These are phyloP conservation scores for Myxozyma mucilagina DNA, from an alignment of 805 yeast genomes.

Conservation along the genomic window DNA sequence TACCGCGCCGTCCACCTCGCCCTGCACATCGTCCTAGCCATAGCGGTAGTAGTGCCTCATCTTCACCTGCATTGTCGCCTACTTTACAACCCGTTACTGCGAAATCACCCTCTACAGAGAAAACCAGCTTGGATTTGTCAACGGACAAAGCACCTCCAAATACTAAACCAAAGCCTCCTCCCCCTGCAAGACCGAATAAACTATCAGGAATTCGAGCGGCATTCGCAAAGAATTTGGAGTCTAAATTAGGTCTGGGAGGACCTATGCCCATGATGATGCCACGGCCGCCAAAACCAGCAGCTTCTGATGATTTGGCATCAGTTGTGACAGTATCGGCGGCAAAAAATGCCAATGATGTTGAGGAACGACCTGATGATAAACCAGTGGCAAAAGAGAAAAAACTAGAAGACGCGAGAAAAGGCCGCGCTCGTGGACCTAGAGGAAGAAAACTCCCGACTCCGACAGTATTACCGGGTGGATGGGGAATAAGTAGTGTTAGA, in stretches of 20 bases:
- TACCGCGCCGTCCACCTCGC: conserved; percentile 15
- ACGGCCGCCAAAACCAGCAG: conserved; percentile 3
- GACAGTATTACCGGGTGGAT: conserved; percentile 37
- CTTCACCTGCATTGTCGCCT: background rate
- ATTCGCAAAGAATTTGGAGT: conserved; percentile 61
- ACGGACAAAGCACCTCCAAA: background rate
- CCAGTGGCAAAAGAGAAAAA: conserved; percentile 7
- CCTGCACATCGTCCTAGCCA: background rate
- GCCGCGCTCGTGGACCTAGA: conserved; percentile 71
- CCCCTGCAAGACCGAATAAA: conserved; percentile 33
- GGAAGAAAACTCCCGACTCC: conserved; percentile 71
- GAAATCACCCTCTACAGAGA: background rate
- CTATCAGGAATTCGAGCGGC: conserved; percentile 46
- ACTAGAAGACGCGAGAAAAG: conserved; percentile 44
- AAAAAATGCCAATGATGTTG: conserved; percentile 1
- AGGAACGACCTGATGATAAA: conserved; percentile 11
- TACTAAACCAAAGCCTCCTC: conserved; percentile 19
- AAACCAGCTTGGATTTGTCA: background rate
- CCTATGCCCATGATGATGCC: conserved; percentile 53
- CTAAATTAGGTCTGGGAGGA: conserved; percentile 51
- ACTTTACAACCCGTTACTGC: background rate
- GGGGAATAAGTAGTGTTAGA: conserved; percentile 21
- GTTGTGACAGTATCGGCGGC: background rate
- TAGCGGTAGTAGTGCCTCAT: background rate
- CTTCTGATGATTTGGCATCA: background rate